phyloP scores from a whole-genome alignment of 805 yeast genomes.

The Saturnispora kantuleensis region DNA sequence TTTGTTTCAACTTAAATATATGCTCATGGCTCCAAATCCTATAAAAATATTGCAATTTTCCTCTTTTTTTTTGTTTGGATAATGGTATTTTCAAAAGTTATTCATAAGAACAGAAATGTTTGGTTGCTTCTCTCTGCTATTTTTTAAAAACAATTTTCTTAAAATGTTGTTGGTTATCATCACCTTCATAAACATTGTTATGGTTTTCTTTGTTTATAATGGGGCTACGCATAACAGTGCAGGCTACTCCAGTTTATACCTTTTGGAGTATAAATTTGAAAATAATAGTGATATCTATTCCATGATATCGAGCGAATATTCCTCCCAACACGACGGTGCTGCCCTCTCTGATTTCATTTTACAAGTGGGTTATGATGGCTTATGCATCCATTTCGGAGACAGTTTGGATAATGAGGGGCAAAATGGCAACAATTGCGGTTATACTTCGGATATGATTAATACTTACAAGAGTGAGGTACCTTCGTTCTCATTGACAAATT shows the following conservation, averaged over 20 bases:
- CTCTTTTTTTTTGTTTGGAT: too few relatives aligned
- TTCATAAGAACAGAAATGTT: neutral
- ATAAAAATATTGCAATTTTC: neutral
- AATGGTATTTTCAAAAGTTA: too few relatives aligned
- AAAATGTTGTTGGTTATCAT: conserved; percentile 7
- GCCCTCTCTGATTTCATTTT: conserved; percentile 9
- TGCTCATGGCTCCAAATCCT: neutral
- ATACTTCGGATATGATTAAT: conserved; percentile 9
- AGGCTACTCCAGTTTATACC: conserved; percentile 9
- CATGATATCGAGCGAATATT: conserved; percentile 9
- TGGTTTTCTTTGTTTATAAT: conserved; percentile 12
- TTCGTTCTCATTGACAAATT: conserved; percentile 10
- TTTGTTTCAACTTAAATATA: neutral
- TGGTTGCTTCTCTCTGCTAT: conserved; percentile 4
- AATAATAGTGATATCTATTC: conserved; percentile 9
- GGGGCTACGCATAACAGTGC: conserved; percentile 12
- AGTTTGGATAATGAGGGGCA: neutral
- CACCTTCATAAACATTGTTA: conserved; percentile 10
- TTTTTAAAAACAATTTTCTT: conserved; percentile 9
- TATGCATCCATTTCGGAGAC: conserved; percentile 11
- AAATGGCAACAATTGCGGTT: conserved; percentile 9
- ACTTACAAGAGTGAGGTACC: conserved; percentile 9
- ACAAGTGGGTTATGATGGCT: conserved; percentile 12
- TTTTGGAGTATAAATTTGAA: conserved; percentile 9
- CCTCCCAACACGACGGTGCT: conserved; percentile 8